Conservation (phyloP, 257 asterid species). For the Perilla frutescens region DNA sequence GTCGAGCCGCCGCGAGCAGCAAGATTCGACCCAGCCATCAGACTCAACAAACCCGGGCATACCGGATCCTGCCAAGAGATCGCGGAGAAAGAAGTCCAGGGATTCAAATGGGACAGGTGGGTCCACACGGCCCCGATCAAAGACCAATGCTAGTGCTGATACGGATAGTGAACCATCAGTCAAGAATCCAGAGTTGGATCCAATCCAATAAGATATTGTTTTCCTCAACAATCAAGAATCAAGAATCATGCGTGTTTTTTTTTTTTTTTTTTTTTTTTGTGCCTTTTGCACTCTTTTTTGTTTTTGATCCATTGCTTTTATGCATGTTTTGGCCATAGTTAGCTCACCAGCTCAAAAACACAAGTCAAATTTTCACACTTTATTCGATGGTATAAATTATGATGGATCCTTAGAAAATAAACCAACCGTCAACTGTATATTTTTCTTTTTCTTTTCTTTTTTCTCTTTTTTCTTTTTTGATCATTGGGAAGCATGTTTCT, state of each 20-base stretch:
- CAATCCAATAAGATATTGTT: not conserved
- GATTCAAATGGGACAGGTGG: conserved; percentile 38
- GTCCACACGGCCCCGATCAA: conserved; percentile 47
- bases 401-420: conserved; percentile 23
- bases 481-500: conserved; percentile 15
- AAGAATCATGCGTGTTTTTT: not conserved
- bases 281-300: conserved; percentile 2
- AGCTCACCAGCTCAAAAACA: conserved; percentile 30
- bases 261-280: not conserved
- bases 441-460: not conserved
- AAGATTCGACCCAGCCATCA: conserved; percentile 28
- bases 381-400: conserved; percentile 13
- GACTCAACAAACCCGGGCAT: conserved; percentile 38
- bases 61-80: conserved; percentile 52
- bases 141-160: conserved; percentile 32
- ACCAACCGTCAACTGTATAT: conserved; percentile 21
- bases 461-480: not conserved
- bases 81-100: conserved; percentile 63
- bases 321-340: conserved; percentile 32
- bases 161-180: conserved; percentile 19
- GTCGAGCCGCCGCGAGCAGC: conserved; percentile 33
- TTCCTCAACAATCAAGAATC: not conserved
- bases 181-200: conserved; percentile 26
- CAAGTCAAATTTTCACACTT: not conserved
- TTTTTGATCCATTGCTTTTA: conserved; percentile 2